Evolutionary conservation across 2,329 filamentous ascomycete species (phyloP), one percentile per base, ranked within the genome.

Genomic region (Venturia asperata): DNA sequence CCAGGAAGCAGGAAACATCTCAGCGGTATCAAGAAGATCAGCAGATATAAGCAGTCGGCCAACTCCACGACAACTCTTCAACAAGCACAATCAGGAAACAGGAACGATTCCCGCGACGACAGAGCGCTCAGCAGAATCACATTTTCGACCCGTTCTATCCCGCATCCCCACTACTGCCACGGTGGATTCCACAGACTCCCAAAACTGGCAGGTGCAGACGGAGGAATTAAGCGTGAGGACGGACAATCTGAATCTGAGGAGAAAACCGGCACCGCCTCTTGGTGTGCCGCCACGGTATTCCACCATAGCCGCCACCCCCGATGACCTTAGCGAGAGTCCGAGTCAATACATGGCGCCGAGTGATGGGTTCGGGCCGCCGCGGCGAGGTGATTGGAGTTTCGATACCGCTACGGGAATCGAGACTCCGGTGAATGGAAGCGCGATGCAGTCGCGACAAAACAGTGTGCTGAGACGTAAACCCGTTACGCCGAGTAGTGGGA

Each of bases 381-480:
- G 64, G 42, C 17, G 39, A 24, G 64, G 64, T 1, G 64, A 65
- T 37, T 65, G 64, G 64, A 65, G 64, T 41, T 65, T 65, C 21
- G 64, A 65, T 49, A 45, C 55, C 30, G 6, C 30, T 52, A 17
- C 6, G 34, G n/a, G 60, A 13, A n/a, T 9, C 24, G 37, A 39
- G 15, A 61, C 24, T 21, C 60, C 52, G 15, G 7, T 37, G 6
- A n/a, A 37, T 37, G 17, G 27, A 27, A 58, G 21, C 15, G 47
- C 47, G 47, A 52, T 52, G 47, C 47, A 52, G 47, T 52, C 30
- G 15, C n/a, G 60, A n/a, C 60, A 61, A n/a, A 45, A 45, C 17
- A 39, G 27, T 30, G 21, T 42, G 37, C 24, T 61, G 37, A 61
- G 60, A 34, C 13, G 60, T 24, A 61, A 61, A 42, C 60, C 60